Conservation (phyloP, 768 basidiomycete species). For the Psilocybe subaeruginosa region DNA sequence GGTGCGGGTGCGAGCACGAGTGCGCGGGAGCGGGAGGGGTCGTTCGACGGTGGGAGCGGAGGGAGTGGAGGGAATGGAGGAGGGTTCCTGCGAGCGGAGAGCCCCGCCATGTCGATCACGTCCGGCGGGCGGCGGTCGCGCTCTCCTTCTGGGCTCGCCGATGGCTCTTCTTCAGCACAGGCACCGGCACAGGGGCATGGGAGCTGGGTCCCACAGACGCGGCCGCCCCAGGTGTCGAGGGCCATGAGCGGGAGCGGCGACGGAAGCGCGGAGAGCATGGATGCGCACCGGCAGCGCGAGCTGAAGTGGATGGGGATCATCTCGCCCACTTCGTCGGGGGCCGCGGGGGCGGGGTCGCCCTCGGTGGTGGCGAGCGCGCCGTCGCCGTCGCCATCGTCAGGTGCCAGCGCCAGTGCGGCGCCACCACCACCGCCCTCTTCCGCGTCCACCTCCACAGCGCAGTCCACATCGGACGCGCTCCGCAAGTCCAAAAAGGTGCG, state of each 20-base stretch:
- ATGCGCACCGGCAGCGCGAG: conserved; percentile 78
- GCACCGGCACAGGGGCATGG: background rate
- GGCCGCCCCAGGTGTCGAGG: too few relatives aligned
- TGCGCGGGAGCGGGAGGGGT: too few relatives aligned
- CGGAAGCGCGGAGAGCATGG: conserved; percentile 29
- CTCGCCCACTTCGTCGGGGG: conserved; percentile 55
- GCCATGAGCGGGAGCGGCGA: too few relatives aligned
- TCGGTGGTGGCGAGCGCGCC: background rate
- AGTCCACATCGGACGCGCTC: background rate
- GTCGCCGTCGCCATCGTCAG: too few relatives aligned
- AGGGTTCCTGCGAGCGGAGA: conserved; percentile 38
- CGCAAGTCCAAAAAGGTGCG: conserved; percentile 81
- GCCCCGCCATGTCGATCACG: conserved; percentile 44
- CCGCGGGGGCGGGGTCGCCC: conserved; percentile 36
- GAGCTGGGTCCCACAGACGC: background rate
- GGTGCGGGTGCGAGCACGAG: background rate
- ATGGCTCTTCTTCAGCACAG: too few relatives aligned
- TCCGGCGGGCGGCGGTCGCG: conserved; percentile 22
- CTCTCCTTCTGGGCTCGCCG: background rate
- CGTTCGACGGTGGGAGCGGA: too few relatives aligned
- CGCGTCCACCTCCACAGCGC: too few relatives aligned
- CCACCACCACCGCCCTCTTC: too few relatives aligned
- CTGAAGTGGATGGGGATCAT: conserved; percentile 74
- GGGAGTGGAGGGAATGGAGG: background rate
- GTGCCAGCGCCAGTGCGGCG: too few relatives aligned